phyloP scores from a whole-genome alignment of 495 filamentous ascomycete genomes.

The Podospora australis region DNA sequence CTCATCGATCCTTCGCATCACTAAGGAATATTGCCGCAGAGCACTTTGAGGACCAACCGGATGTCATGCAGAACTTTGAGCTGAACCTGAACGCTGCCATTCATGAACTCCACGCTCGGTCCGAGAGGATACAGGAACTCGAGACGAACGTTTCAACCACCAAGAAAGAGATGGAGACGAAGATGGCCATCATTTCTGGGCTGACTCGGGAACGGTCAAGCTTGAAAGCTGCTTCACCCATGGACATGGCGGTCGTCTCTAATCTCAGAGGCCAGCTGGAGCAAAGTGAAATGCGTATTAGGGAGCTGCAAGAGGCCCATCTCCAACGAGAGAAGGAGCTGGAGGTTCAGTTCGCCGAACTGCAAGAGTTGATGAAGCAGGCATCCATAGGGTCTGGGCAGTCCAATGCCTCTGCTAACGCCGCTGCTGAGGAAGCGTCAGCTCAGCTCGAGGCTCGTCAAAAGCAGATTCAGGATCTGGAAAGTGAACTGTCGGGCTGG shows the following conservation, averaged over 20 bases:
- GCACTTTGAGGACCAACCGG: constrained; percentile 73
- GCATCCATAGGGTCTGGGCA: constrained; percentile 15
- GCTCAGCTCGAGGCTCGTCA: constrained; percentile 41
- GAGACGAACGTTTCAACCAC: constrained; percentile 77
- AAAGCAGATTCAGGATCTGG: constrained; percentile 62
- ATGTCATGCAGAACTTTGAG: constrained; percentile 88
- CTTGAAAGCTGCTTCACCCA: constrained; percentile 69
- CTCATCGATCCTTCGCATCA: constrained; percentile 84
- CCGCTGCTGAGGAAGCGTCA: constrained; percentile 15
- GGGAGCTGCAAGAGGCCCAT: constrained; percentile 65
- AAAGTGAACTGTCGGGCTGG: constrained; percentile 69
- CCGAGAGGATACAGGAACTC: constrained; percentile 81
- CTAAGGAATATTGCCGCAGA: constrained; percentile 82
- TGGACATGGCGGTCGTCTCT: constrained; percentile 90
- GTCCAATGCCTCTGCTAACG: constrained; percentile 8
- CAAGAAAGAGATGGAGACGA: constrained; percentile 93
- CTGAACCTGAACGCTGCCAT: constrained; percentile 84
- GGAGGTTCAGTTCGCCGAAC: constrained; percentile 55
- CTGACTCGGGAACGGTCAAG: constrained; percentile 86
- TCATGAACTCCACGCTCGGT: constrained; percentile 80
- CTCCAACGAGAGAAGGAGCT: constrained; percentile 68
- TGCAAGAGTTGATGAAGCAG: constrained; percentile 51
- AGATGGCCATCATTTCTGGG: constrained; percentile 89
- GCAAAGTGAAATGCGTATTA: constrained; percentile 75
- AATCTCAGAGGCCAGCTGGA: constrained; percentile 80